A percentile compares a stretch with the other conserved stretches of the same genome.
Conservation (phyloP, 768 basidiomycete genomes). For the Boletus rufocinnamomeus region DNA sequence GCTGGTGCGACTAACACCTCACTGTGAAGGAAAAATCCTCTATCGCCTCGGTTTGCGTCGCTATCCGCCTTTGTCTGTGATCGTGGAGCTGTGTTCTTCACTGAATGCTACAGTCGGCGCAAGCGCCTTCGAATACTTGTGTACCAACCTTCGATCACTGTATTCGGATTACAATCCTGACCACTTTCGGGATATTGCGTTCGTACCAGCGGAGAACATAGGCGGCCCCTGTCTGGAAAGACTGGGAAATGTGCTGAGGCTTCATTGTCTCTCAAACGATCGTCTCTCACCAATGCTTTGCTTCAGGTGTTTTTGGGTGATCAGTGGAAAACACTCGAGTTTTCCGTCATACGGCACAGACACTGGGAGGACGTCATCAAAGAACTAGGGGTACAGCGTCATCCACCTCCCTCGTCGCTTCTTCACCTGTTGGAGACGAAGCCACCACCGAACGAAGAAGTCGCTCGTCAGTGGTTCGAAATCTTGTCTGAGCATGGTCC, state of each 20-base stretch:
- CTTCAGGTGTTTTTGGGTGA: slow-evolving; percentile 8
- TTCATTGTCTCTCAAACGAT: too few relatives aligned
- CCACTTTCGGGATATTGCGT: neutral
- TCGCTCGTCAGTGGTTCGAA: slow-evolving; percentile 65
- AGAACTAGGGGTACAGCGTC: slow-evolving; percentile 65
- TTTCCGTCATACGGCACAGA: slow-evolving; percentile 56
- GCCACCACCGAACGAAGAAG: slow-evolving; percentile 50
- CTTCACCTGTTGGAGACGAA: slow-evolving; percentile 53
- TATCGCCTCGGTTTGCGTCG: neutral
- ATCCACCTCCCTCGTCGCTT: slow-evolving; percentile 62
- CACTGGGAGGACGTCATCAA: slow-evolving; percentile 47
- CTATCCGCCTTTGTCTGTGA: too few relatives aligned
- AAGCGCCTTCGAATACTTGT: slow-evolving; percentile 72
- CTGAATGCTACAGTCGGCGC: slow-evolving; percentile 44
- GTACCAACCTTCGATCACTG: slow-evolving; percentile 39
- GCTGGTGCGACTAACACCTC: too few relatives aligned
- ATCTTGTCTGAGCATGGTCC: too few relatives aligned
- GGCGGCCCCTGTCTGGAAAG: neutral
- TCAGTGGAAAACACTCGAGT: slow-evolving; percentile 61
- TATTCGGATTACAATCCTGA: slow-evolving; percentile 53
- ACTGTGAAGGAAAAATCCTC: neutral
- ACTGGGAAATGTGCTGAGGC: neutral
- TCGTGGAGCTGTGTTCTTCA: too few relatives aligned
- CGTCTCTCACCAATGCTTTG: neutral
- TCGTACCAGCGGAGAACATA: slow-evolving; percentile 1